Evolutionary conservation across 2,329 filamentous ascomycete genomes (phyloP).

Genomic region (Helminthosporium solani): DNA sequence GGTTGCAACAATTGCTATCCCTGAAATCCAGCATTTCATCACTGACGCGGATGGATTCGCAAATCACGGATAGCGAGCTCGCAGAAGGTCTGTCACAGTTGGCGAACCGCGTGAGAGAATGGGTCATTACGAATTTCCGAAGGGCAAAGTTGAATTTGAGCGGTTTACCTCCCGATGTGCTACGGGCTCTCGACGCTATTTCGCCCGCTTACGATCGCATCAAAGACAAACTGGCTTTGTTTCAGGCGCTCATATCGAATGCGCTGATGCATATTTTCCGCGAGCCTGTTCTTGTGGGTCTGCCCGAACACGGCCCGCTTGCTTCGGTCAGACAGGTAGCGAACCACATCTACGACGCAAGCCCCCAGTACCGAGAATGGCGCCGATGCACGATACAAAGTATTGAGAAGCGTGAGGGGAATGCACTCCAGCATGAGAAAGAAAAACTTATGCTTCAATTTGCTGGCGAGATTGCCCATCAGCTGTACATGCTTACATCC

Average conservation of each 20-base stretch:
- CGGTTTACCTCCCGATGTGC: constrained; percentile 18
- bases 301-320: constrained; percentile 24
- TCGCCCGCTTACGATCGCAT: constrained; percentile 16
- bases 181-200: constrained; percentile 18
- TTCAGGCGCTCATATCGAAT: constrained; percentile 32
- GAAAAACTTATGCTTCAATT: constrained; percentile 19
- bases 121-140: constrained; percentile 70
- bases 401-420: constrained; percentile 20
- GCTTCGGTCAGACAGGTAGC: constrained; percentile 20
- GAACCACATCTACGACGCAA: constrained; percentile 16
- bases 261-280: constrained; percentile 31
- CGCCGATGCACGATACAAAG: constrained; percentile 30
- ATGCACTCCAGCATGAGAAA: constrained; percentile 10
- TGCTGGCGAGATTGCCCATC: constrained; percentile 19
- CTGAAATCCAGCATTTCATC: constrained; percentile 72
- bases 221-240: constrained; percentile 32
- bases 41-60: constrained; percentile 62
- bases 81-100: constrained; percentile 62
- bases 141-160: constrained; percentile 54
- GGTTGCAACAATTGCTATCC: constrained; percentile 63
- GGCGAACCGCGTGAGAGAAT: constrained; percentile 70
- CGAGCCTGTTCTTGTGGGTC: constrained; percentile 27
- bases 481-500: constrained; percentile 27
- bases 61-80: constrained; percentile 66
- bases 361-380: constrained; percentile 30